Evolutionary conservation across 1,139 yeast genomes (phyloP).

Genomic region (Magnusiomyces suaveolens): DNA sequence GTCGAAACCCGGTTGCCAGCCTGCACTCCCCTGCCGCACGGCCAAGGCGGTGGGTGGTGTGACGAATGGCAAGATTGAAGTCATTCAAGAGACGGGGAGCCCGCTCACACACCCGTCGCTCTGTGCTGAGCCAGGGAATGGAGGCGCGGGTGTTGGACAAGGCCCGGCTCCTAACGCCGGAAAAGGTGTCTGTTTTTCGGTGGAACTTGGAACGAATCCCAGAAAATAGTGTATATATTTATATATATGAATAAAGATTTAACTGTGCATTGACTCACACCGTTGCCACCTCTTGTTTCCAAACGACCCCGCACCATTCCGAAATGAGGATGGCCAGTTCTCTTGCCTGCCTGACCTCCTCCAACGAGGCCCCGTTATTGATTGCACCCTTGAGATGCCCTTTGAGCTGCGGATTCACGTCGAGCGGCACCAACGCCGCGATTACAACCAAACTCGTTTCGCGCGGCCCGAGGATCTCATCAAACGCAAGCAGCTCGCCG

Average conservation of each 20-base stretch:
- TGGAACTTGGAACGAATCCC: not conserved
- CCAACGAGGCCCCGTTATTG: conserved; percentile 63
- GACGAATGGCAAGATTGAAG: too few relatives aligned
- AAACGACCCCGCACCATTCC: conserved; percentile 65
- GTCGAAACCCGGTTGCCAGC: not conserved
- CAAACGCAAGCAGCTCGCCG: conserved; percentile 63
- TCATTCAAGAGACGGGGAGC: too few relatives aligned
- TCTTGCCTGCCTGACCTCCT: conserved; percentile 53
- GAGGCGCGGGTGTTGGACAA: too few relatives aligned
- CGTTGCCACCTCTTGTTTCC: conserved; percentile 55
- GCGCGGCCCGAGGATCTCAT: conserved; percentile 50
- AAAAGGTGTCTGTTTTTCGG: not conserved
- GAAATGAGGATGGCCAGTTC: conserved; percentile 56
- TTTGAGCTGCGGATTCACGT: conserved; percentile 86
- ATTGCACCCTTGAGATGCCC: conserved; percentile 84
- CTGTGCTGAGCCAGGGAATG: too few relatives aligned
- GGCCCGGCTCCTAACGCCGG: not conserved
- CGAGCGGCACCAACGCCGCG: conserved; percentile 79
- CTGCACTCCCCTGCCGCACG: too few relatives aligned
- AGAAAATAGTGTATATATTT: not conserved
- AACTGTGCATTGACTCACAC: conserved; percentile 25
- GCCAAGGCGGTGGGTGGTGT: too few relatives aligned
- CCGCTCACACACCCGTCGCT: too few relatives aligned
- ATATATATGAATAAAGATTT: not conserved
- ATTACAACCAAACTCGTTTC: conserved; percentile 75